Conservation (phyloP, 495 filamentous ascomycete genomes). For the Penicillium paradoxum region DNA sequence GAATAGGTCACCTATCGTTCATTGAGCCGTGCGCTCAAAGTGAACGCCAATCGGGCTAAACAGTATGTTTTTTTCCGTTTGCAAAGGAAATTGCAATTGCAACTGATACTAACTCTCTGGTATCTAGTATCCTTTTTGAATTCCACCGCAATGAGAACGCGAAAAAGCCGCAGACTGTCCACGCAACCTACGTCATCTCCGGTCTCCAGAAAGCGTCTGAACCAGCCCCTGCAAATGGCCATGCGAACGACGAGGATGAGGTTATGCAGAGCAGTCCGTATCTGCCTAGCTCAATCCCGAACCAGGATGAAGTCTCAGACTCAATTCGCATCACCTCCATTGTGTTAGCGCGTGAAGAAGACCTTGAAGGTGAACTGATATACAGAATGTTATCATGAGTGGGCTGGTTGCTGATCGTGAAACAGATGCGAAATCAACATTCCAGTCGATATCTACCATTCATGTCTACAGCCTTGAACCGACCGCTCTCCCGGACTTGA, state of each 20-base stretch:
- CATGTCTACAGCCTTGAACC: slow-evolving; percentile 85
- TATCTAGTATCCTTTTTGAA: slow-evolving; percentile 79
- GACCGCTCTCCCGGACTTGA: slow-evolving; percentile 66
- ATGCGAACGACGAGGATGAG: slow-evolving; percentile 56
- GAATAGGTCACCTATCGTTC: slow-evolving; percentile 77
- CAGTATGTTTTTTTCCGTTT: slow-evolving; percentile 50
- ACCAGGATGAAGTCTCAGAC: slow-evolving; percentile 37
- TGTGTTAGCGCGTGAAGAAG: slow-evolving; percentile 73
- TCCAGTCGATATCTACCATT: slow-evolving; percentile 65
- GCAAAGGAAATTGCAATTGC: background rate
- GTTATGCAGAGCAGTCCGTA: slow-evolving; percentile 69
- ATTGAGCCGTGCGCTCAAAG: slow-evolving; percentile 70
- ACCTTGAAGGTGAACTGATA: slow-evolving; percentile 58
- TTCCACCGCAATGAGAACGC: slow-evolving; percentile 76
- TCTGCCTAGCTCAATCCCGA: slow-evolving; percentile 55
- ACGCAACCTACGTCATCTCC: slow-evolving; percentile 84
- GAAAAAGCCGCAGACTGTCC: slow-evolving; percentile 65
- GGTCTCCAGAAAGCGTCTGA: slow-evolving; percentile 49
- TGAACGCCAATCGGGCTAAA: slow-evolving; percentile 80
- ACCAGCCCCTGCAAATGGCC: slow-evolving; percentile 28
- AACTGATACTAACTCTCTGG: background rate
- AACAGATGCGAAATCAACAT: slow-evolving; percentile 62
- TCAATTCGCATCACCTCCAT: slow-evolving; percentile 49
- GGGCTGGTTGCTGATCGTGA: background rate
- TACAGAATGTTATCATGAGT: background rate